Conservation (phyloP, 768 basidiomycete species). For the Trametes cubensis region DNA sequence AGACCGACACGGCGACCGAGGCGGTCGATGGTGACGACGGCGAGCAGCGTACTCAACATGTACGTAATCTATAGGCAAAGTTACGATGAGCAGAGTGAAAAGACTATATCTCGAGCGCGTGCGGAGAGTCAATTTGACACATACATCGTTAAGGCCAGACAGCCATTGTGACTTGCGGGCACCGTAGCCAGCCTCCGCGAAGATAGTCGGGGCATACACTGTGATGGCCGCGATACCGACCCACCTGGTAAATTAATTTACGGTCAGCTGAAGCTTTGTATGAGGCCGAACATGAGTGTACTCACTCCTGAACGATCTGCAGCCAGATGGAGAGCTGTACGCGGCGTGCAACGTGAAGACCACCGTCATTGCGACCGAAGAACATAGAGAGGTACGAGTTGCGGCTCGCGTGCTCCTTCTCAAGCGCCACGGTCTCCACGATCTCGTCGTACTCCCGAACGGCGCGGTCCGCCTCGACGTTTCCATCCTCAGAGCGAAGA, state of each 20-base stretch:
- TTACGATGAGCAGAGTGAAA: background rate
- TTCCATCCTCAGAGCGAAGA: constrained; percentile 36
- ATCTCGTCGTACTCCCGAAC: constrained; percentile 43
- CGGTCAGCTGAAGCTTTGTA: background rate
- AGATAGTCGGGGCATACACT: constrained; percentile 49
- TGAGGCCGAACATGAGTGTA: background rate
- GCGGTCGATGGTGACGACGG: constrained; percentile 46
- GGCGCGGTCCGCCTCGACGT: constrained; percentile 31
- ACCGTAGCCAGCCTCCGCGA: constrained; percentile 46
- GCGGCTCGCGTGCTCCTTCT: constrained; percentile 43
- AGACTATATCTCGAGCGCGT: background rate
- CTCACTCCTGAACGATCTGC: constrained; percentile 48
- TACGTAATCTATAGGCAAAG: constrained; percentile 41
- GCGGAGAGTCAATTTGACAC: constrained; percentile 1
- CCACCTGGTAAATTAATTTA: constrained; percentile 35
- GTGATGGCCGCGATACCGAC: constrained; percentile 50
- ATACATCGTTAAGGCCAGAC: constrained; percentile 47
- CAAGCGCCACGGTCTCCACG: constrained; percentile 41
- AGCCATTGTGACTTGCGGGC: constrained; percentile 48
- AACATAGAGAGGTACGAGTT: constrained; percentile 50
- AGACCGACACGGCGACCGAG: constrained; percentile 48
- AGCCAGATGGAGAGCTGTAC: constrained; percentile 49
- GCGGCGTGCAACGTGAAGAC: constrained; percentile 45
- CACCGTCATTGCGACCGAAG: constrained; percentile 42
- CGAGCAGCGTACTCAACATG: constrained; percentile 44